Conservation (phyloP, 2,329 filamentous ascomycete genomes). For the Cucurbitaria berberidis region DNA sequence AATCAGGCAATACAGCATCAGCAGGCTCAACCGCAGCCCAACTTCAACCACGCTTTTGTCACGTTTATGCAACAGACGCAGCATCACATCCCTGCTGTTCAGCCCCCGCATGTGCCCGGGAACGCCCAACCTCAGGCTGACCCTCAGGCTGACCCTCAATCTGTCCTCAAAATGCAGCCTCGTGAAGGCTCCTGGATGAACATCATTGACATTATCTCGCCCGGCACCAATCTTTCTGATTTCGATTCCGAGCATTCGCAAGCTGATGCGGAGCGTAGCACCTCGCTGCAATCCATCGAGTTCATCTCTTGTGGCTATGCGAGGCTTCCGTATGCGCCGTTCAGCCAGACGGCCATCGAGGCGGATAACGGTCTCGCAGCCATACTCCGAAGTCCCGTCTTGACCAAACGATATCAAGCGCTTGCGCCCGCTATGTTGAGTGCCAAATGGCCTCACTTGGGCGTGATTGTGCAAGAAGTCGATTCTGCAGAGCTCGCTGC, state of each 20-base stretch:
- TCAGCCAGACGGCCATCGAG: conserved; percentile 47
- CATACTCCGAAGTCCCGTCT: conserved; percentile 23
- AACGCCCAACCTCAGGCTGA: not conserved
- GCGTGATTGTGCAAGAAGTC: conserved; percentile 50
- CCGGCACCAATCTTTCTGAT: conserved; percentile 53
- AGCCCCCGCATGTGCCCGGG: conserved; percentile 9
- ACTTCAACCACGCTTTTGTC: conserved; percentile 6
- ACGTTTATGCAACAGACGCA: conserved; percentile 13
- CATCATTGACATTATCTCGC: conserved; percentile 58
- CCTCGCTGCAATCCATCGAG: conserved; percentile 52
- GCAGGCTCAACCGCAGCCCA: conserved; percentile 10
- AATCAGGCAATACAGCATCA: conserved; percentile 4
- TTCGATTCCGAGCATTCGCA: conserved; percentile 48
- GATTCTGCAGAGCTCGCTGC: conserved; percentile 39
- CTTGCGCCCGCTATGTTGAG: conserved; percentile 48
- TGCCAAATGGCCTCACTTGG: conserved; percentile 45
- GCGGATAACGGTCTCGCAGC: conserved; percentile 10
- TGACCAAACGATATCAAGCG: conserved; percentile 37
- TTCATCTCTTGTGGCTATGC: conserved; percentile 70
- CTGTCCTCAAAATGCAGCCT: conserved; percentile 43
- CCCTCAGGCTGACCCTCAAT: conserved; percentile 14
- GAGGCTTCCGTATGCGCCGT: conserved; percentile 42
- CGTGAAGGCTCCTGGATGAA: conserved; percentile 58
- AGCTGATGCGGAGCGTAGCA: conserved; percentile 32
- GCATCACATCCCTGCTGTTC: conserved; percentile 2